Percentiles rank a stretch among this genome's conserved stretches.
These are phyloP conservation scores for Talaromyces thailandensis DNA, from an alignment of 495 filamentous ascomycete species.

Conservation along the genomic window DNA sequence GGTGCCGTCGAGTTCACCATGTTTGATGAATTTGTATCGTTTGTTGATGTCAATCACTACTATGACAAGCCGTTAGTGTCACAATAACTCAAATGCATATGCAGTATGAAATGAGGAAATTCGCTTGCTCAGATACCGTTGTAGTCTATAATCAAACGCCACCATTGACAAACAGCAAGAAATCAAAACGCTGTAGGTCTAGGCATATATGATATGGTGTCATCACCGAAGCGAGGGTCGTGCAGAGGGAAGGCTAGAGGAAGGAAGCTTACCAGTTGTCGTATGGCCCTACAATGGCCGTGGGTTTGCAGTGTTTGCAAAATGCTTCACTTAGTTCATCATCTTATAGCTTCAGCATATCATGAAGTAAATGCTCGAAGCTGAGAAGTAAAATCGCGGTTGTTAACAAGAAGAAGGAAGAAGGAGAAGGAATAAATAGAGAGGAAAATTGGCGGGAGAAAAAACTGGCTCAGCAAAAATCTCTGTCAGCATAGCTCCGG, in stretches of 20 bases:
- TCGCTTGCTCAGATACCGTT: slow-evolving; percentile 93
- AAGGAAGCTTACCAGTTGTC: slow-evolving; percentile 14
- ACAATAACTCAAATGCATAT: background rate
- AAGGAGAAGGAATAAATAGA: background rate
- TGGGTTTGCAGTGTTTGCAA: background rate
- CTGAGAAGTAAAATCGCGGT: background rate
- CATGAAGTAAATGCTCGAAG: background rate
- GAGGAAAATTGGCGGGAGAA: background rate
- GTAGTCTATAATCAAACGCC: slow-evolving; percentile 76
- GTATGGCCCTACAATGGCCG: background rate
- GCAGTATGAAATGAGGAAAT: slow-evolving; percentile 3
- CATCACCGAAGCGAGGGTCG: slow-evolving; percentile 31
- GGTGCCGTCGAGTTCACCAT: slow-evolving; percentile 1
- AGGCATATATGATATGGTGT: slow-evolving; percentile 29
- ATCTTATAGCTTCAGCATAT: background rate
- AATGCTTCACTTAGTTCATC: background rate
- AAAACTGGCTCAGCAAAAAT: background rate
- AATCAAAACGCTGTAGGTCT: slow-evolving; percentile 57
- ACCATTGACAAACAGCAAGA: slow-evolving; percentile 68
- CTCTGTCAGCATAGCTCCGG: slow-evolving; percentile 5
- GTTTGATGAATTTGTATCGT: background rate
- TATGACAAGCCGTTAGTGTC: background rate
- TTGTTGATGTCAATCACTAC: background rate
- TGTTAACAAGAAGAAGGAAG: background rate
- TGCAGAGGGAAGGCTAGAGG: background rate